Evolutionary conservation across 1,139 yeast genomes (phyloP), one percentile per base, ranked within the genome.

Genomic region (Dujonia santamariae): DNA sequence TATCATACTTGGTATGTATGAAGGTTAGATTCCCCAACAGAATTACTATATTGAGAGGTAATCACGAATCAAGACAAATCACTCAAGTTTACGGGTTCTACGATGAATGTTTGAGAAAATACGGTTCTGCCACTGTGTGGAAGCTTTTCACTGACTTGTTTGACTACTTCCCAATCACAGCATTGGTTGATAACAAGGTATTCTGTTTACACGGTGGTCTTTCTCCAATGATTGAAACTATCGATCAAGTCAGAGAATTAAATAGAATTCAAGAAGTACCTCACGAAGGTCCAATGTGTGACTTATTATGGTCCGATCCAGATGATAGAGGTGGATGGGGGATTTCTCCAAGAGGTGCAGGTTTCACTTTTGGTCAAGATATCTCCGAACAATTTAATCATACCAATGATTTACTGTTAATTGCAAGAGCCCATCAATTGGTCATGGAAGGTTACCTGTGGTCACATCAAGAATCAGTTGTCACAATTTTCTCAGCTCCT

Each of bases 251-350:
- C 38, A 71, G 95, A 46, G 80, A 82, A 44, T 77, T 88, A 43
- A 92, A 87, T 60, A 71, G 97, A 51, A 75, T 77, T 44, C 97
- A 92, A 64, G 98, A 92, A 63, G 97, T 92, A 35, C 98, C 98
- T 23, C 98, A 92, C 56, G 98, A 92, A 61, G 98, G 98, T 26
- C 96, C 97, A 35, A 92, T 92, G 96, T 92, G 97, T 63, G 98
- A 92, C 59, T 68, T 92, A 54, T 69, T 92, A 40, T 92, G 98
- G 98, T 84, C 95, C 7, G 98, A 92, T 54, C 98, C 98, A 2
- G 98, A 92, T 55, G 96, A 87, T 54, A 80, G 95, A 45, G 87
- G 87, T 41, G 90, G 94, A 37, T 94, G 98, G 98, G 96, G 96
- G 17, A 80, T 92, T 44, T 84, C 95, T 38, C 97, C 98, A 46